A percentile compares a stretch with the other conserved stretches of the same genome.
These are phyloP conservation scores for Rhododendron molle DNA, from an alignment of 148 eudicot species.

Conservation along the genomic window DNA sequence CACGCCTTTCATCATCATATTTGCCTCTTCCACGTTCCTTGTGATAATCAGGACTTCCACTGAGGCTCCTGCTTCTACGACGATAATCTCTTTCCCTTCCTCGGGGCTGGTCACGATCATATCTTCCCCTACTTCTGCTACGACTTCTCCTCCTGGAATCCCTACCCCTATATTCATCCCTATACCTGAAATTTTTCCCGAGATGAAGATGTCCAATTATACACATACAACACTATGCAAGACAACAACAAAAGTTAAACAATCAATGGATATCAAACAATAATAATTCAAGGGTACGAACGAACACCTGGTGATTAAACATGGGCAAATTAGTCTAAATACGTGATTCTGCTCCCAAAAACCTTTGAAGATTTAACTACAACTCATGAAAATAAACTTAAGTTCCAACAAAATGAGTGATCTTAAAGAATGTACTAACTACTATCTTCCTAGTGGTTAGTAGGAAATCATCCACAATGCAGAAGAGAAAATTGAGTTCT, in stretches of 20 bases:
- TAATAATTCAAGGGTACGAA: neutral
- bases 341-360: neutral
- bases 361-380: neutral
- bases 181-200: slow-evolving; percentile 26
- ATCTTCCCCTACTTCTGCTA: slow-evolving; percentile 69
- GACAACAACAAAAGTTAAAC: neutral
- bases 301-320: neutral
- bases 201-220: neutral
- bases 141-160: slow-evolving; percentile 62
- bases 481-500: neutral
- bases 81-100: slow-evolving; percentile 60
- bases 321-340: neutral
- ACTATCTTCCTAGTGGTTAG: neutral
- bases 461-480: neutral
- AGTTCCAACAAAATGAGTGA: neutral
- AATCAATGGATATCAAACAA: neutral
- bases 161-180: slow-evolving; percentile 50
- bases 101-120: slow-evolving; percentile 54
- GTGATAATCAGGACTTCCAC: slow-evolving; percentile 57
- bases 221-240: neutral
- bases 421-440: neutral
- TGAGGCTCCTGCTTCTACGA: slow-evolving; percentile 62
- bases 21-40: slow-evolving; percentile 64
- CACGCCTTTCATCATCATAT: slow-evolving; percentile 60
- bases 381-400: neutral